Base-by-base conservation (phyloP, 495 filamentous ascomycete species). In the Talaromyces nanjingensis region DNA sequence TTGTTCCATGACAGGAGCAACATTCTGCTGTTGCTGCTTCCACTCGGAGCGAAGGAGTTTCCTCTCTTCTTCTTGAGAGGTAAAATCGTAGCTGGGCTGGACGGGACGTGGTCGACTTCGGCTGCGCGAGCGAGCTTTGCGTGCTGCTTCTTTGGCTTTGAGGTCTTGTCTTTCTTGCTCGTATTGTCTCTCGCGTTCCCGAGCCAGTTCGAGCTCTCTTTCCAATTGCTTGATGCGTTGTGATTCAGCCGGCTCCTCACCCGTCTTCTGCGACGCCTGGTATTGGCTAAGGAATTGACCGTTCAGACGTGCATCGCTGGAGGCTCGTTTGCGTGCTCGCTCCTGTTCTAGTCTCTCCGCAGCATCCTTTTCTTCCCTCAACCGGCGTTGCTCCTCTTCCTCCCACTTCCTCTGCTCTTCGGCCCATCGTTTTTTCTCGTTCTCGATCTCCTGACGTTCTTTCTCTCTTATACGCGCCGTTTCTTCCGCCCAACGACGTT, bases 261-360 rank as follows among this genome's bases (percentile, higher is more conserved):
- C 60, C 5, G 61, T 68, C 24, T 70, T 61, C 63, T 81, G 76
- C 54, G 71, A 76, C 25, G 86, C 86, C 74, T 91, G 90, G 70
- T 96, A 96, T 67, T 96, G 89, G 68, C 89, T 92, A 22, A 96
- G 83, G 68, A 87, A 92, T 72, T 96, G 92, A 6, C 91, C 92
- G 64, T 88, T 87, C 33, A 96, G 82, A 63, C 87, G 85, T 47
- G 77, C 74, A 68, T 92, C 88, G 64, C 81, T 87, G 49, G 77
- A 76, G 16, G 79, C 80, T 61, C 84, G 78, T 66, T 83, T 78
- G 65, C 81, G 84, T 61, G 83, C 84, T 25, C 86, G 82, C 65
- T 94, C 90, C 60, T 84, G 80, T 63, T 87, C 86, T 3, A 91
- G 65, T 56, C 81, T 82, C 12, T 83, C 81, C 68, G 92, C 84